These are phyloP conservation scores for Penicillium arizonense DNA, from an alignment of 495 filamentous ascomycete species.

Conservation along the genomic window DNA sequence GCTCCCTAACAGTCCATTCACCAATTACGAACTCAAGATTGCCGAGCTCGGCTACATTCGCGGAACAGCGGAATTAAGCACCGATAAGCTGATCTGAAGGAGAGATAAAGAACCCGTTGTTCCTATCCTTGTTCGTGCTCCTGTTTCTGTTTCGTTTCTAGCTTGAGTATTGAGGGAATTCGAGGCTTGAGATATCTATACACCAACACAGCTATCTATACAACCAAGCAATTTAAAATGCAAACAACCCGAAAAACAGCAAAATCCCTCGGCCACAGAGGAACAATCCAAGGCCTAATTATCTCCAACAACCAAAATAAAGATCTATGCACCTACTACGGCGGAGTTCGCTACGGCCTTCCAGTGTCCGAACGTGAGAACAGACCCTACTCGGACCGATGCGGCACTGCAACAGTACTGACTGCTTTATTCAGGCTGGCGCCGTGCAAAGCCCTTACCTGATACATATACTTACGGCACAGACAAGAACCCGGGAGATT, in stretches of 20 bases:
- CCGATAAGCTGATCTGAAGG: too few species aligned
- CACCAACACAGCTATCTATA: too few species aligned
- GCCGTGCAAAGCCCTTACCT: conserved; percentile 31
- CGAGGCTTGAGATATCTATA: too few species aligned
- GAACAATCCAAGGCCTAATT: conserved; percentile 36
- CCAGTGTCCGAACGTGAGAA: conserved; percentile 25
- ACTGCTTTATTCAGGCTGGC: conserved; percentile 18
- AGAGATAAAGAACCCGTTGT: too few species aligned
- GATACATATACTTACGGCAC: conserved; percentile 36
- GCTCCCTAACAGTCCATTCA: too few species aligned
- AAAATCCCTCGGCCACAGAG: conserved; percentile 31
- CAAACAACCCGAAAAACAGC: conserved; percentile 26
- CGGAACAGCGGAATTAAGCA: too few species aligned
- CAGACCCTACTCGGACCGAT: too few species aligned
- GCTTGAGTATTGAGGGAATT: neutral
- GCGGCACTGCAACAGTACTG: too few species aligned
- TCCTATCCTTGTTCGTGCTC: neutral
- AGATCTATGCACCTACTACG: conserved; percentile 42
- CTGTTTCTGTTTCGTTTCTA: neutral
- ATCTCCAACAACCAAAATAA: conserved; percentile 16
- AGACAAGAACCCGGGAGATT: conserved; percentile 25
- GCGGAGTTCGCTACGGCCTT: conserved; percentile 43
- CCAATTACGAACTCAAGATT: conserved; percentile 13
- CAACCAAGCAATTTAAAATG: conserved; percentile 16
- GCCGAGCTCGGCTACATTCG: conserved; percentile 16